Conservation (phyloP, 768 basidiomycete species). For the Amanita molliuscula region DNA sequence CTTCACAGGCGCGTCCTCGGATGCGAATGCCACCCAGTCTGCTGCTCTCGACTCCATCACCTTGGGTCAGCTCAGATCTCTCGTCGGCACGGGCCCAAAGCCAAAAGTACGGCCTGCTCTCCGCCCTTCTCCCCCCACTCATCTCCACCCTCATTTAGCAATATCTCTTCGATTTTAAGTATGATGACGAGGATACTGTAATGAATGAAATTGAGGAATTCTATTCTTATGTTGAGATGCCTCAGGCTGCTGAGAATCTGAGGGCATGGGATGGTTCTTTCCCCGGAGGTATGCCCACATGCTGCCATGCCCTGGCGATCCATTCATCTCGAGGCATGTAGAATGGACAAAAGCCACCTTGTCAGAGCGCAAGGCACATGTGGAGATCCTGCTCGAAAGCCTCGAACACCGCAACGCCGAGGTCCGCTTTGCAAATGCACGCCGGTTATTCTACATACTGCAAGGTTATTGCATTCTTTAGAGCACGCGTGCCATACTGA, state of each 20-base stretch:
- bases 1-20: constrained; percentile 13
- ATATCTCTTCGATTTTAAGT: constrained; percentile 84
- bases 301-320: constrained; percentile 4
- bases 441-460: constrained; percentile 79
- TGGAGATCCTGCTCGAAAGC: constrained; percentile 76
- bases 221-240: constrained; percentile 94
- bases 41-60: constrained; percentile 63
- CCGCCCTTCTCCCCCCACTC: neutral
- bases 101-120: constrained; percentile 47
- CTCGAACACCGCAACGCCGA: constrained; percentile 82
- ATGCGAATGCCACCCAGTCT: constrained; percentile 21
- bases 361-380: constrained; percentile 55
- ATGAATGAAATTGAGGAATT: constrained; percentile 97
- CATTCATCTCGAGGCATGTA: constrained; percentile 5
- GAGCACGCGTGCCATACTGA: neutral
- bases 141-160: constrained; percentile 34
- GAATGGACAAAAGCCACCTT: constrained; percentile 74
- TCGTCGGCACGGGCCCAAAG: constrained; percentile 60
- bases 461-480: constrained; percentile 51
- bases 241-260: constrained; percentile 79
- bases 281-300: constrained; percentile 41
- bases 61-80: constrained; percentile 68
- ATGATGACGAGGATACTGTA: constrained; percentile 93
- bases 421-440: constrained; percentile 78
- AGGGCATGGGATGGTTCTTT: constrained; percentile 85